A percentile compares a stretch with the other conserved stretches of the same genome.
Evolutionary conservation across 1,284 basidiomycete genomes (phyloP).

Genomic region (Puccinia horiana): DNA sequence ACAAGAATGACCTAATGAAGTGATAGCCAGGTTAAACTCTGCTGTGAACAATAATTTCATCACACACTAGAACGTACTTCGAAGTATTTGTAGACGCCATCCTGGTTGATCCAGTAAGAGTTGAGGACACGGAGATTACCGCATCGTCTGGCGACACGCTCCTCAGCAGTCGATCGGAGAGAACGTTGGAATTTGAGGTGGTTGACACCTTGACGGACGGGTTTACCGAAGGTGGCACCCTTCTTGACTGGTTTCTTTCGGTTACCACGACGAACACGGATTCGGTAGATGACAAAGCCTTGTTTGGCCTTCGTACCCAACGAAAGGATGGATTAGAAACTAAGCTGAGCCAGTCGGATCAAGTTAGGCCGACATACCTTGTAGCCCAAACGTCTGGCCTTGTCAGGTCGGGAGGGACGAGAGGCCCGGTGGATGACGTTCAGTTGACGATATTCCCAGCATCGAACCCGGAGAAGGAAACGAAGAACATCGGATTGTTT

Average conservation of each 20-base stretch:
- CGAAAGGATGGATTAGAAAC: background rate
- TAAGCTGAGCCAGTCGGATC: background rate
- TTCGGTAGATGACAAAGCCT: slow-evolving; percentile 96
- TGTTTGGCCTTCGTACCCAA: slow-evolving; percentile 75
- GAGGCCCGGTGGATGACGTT: slow-evolving; percentile 98
- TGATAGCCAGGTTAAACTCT: slow-evolving; percentile 60
- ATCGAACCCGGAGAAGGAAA: slow-evolving; percentile 96
- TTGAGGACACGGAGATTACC: slow-evolving; percentile 87
- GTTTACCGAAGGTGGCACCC: slow-evolving; percentile 99
- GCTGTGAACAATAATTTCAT: slow-evolving; percentile 73
- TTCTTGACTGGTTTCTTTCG: slow-evolving; percentile 98
- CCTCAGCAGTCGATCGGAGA: slow-evolving; percentile 90
- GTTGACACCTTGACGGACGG: slow-evolving; percentile 99
- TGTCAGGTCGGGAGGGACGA: slow-evolving; percentile 96
- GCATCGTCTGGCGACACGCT: slow-evolving; percentile 94
- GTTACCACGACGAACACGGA: slow-evolving; percentile 97
- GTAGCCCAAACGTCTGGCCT: slow-evolving; percentile 97
- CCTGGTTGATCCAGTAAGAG: slow-evolving; percentile 99
- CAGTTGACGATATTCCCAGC: slow-evolving; percentile 99
- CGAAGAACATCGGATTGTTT: slow-evolving; percentile 71
- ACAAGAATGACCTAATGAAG: slow-evolving; percentile 91
- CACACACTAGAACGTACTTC: slow-evolving; percentile 18
- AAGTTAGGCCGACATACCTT: slow-evolving; percentile 62
- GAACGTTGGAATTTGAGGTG: slow-evolving; percentile 98
- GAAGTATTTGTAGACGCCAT: slow-evolving; percentile 51